These are phyloP conservation scores for Claviceps paspali DNA, from an alignment of 2,329 filamentous ascomycete species.

Conservation along the genomic window DNA sequence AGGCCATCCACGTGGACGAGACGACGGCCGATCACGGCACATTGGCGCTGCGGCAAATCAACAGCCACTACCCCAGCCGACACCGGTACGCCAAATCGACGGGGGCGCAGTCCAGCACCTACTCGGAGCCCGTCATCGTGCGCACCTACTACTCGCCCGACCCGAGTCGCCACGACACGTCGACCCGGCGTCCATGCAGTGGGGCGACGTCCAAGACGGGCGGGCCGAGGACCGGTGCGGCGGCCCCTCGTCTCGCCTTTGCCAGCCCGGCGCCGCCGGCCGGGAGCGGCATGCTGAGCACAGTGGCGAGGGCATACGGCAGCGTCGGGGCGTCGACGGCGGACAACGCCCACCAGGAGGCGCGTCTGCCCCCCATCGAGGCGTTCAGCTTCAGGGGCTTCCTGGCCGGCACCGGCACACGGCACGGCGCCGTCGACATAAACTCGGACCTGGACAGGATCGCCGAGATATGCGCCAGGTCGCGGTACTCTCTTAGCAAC, in stretches of 20 bases:
- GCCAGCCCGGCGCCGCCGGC: constrained; percentile 15
- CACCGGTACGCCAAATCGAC: constrained; percentile 42
- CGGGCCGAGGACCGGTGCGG: constrained; percentile 15
- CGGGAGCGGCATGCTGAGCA: constrained; percentile 24
- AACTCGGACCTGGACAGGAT: constrained; percentile 46
- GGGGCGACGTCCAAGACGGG: constrained; percentile 14
- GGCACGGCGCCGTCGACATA: constrained; percentile 29
- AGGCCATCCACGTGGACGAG: constrained; percentile 40
- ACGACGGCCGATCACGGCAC: constrained; percentile 40
- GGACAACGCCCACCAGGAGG: constrained; percentile 17
- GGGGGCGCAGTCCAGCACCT: constrained; percentile 40
- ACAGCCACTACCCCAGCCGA: constrained; percentile 39
- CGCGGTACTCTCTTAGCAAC: constrained; percentile 49
- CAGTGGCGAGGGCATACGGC: constrained; percentile 29
- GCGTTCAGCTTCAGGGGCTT: constrained; percentile 52
- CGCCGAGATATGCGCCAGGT: constrained; percentile 51
- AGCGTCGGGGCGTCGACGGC: no score
- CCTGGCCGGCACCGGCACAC: constrained; percentile 37
- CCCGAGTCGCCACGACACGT: constrained; percentile 17
- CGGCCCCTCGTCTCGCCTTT: constrained; percentile 19
- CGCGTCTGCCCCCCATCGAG: constrained; percentile 43
- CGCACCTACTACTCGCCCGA: constrained; percentile 42
- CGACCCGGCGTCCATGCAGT: constrained; percentile 16
- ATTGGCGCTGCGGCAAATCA: constrained; percentile 44
- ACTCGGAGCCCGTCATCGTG: constrained; percentile 51